Percentiles rank a stretch among this genome's conserved stretches.
Conservation (phyloP, 2,329 filamentous ascomycete species). For the Aspergillus novofumigatus region DNA sequence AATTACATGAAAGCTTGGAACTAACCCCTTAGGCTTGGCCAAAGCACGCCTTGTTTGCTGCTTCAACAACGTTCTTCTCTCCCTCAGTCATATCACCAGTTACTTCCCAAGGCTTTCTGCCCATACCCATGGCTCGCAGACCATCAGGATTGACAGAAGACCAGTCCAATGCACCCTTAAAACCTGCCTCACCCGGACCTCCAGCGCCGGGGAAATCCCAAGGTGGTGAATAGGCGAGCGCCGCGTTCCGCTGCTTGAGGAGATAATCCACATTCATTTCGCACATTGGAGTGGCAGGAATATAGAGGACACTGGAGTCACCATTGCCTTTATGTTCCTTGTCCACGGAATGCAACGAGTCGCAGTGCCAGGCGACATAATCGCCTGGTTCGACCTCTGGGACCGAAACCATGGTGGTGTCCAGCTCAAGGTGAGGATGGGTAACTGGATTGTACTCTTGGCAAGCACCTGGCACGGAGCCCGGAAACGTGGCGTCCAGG, state of each 20-base stretch:
- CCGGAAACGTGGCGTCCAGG: conserved; percentile 55
- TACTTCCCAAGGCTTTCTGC: conserved; percentile 46
- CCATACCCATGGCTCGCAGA: conserved; percentile 53
- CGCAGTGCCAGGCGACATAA: conserved; percentile 76
- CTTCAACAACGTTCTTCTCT: conserved; percentile 49
- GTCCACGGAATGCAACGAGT: conserved; percentile 78
- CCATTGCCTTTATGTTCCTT: conserved; percentile 64
- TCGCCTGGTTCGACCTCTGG: conserved; percentile 68
- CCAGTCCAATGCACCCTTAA: conserved; percentile 38
- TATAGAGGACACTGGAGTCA: conserved; percentile 85
- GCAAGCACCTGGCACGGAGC: conserved; percentile 63
- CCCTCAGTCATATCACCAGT: conserved; percentile 46
- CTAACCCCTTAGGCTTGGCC: conserved; percentile 4
- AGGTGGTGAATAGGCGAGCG: conserved; percentile 62
- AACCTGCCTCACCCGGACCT: conserved; percentile 39
- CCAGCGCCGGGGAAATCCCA: conserved; percentile 65
- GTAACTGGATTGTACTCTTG: conserved; percentile 63
- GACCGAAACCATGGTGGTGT: conserved; percentile 66
- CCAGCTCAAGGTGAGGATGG: conserved; percentile 67
- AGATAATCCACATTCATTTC: conserved; percentile 69
- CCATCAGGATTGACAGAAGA: conserved; percentile 43
- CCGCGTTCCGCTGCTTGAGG: conserved; percentile 65
- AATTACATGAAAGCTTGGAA: neutral
- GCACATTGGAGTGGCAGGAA: conserved; percentile 79
- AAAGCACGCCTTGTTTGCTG: conserved; percentile 55